These are phyloP conservation scores for Backusella circina DNA, from an alignment of 192 early-diverging fungal genomes.

Conservation along the genomic window DNA sequence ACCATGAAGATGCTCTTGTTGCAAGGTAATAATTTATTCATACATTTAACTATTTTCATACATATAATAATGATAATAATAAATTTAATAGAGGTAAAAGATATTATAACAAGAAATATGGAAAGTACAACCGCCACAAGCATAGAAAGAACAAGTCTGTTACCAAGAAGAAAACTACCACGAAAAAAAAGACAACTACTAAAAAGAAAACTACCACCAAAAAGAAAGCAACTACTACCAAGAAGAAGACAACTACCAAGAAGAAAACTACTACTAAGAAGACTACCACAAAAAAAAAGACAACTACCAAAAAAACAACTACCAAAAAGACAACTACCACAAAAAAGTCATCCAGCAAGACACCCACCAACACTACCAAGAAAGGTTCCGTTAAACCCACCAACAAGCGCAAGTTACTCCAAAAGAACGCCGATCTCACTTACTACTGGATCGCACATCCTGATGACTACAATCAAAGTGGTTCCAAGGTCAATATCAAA, in stretches of 20 bases:
- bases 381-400: neutral
- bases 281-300: neutral
- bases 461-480: constrained; percentile 9
- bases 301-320: neutral
- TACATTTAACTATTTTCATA: neutral
- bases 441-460: constrained; percentile 39
- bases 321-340: constrained; percentile 1
- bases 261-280: constrained; percentile 5
- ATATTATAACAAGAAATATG: neutral
- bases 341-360: neutral
- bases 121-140: neutral
- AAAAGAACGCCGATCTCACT: constrained; percentile 25
- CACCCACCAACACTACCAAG: neutral
- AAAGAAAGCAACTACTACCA: neutral
- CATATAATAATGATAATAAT: neutral
- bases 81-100: neutral
- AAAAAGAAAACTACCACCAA: neutral
- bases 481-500: constrained; percentile 20
- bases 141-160: neutral
- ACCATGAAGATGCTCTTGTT: neutral
- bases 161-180: neutral
- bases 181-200: neutral
- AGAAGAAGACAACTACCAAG: neutral
- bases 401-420: constrained; percentile 25
- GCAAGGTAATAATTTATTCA: neutral